Evolutionary conservation across 2,329 filamentous ascomycete species (phyloP).

Genomic region (Plectosphaerella plurivora): DNA sequence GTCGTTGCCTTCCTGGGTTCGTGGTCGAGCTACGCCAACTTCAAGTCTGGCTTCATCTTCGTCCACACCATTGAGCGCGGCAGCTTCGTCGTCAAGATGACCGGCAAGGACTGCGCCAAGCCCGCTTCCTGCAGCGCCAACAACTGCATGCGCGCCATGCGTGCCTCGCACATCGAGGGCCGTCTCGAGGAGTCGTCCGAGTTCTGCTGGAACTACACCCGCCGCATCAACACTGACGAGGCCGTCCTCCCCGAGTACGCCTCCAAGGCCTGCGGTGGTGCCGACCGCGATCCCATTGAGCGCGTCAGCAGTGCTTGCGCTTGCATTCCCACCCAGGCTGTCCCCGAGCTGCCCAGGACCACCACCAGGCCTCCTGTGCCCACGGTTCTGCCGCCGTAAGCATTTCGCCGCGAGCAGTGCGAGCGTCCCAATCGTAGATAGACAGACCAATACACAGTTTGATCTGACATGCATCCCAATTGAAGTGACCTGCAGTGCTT

Average conservation of each 20-base stretch:
- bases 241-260: slow-evolving; percentile 12
- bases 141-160: slow-evolving; percentile 15
- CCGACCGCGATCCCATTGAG: slow-evolving; percentile 6
- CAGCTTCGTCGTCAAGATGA: slow-evolving; percentile 16
- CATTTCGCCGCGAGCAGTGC: neutral
- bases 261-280: slow-evolving; percentile 9
- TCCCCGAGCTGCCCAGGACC: slow-evolving; percentile 17
- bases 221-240: slow-evolving; percentile 7
- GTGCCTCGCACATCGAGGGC: slow-evolving; percentile 10
- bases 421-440: too few species aligned
- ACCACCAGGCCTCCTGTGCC: slow-evolving; percentile 15
- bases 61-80: slow-evolving; percentile 17
- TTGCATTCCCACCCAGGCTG: slow-evolving; percentile 14
- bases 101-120: slow-evolving; percentile 11
- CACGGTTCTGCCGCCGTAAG: slow-evolving; percentile 13
- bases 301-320: slow-evolving; percentile 15
- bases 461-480: too few species aligned
- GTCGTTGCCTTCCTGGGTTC: slow-evolving; percentile 12
- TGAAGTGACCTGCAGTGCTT: too few species aligned
- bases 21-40: slow-evolving; percentile 15
- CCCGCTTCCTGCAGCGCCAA: slow-evolving; percentile 13
- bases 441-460: neutral
- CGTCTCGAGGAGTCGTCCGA: slow-evolving; percentile 13
- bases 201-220: slow-evolving; percentile 14
- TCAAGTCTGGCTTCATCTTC: slow-evolving; percentile 16